A percentile compares a stretch with the other conserved stretches of the same genome.
Conservation (phyloP, 2,329 filamentous ascomycete genomes). For the Aspergillus puulaauensis region DNA sequence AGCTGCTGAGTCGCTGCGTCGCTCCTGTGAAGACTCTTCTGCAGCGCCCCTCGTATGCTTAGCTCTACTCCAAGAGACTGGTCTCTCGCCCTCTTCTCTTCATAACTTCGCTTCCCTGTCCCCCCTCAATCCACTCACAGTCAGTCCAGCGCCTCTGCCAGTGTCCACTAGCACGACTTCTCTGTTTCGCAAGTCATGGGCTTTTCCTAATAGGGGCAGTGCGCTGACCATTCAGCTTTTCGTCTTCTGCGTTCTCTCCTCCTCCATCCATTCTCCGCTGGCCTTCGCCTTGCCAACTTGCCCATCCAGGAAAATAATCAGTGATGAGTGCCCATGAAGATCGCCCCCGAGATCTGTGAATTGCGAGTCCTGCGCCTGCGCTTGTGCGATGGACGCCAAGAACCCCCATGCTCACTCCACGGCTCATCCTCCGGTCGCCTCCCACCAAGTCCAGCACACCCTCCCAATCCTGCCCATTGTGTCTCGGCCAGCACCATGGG, state of each 20-base stretch:
- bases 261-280: conserved; percentile 17
- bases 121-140: background rate
- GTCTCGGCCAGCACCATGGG: conserved; percentile 23
- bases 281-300: conserved; percentile 8
- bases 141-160: background rate
- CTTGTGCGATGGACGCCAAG: conserved; percentile 35
- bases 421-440: conserved; percentile 15
- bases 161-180: background rate
- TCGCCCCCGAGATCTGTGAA: conserved; percentile 19
- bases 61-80: background rate
- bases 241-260: conserved; percentile 10
- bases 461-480: conserved; percentile 33
- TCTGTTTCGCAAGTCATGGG: conserved; percentile 13
- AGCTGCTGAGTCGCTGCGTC: background rate
- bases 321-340: conserved; percentile 18
- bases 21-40: no score
- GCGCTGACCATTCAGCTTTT: conserved; percentile 29
- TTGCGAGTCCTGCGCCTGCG: conserved; percentile 17
- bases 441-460: conserved; percentile 27
- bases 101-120: conserved; percentile 8
- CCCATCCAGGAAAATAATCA: conserved; percentile 18
- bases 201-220: conserved; percentile 28
- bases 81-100: conserved; percentile 3
- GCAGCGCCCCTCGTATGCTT: background rate
- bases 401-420: conserved; percentile 19